Percentiles rank a stretch among this genome's conserved stretches.
Evolutionary conservation across 768 basidiomycete species (phyloP).

Genomic region (Multifurca ochricompacta): DNA sequence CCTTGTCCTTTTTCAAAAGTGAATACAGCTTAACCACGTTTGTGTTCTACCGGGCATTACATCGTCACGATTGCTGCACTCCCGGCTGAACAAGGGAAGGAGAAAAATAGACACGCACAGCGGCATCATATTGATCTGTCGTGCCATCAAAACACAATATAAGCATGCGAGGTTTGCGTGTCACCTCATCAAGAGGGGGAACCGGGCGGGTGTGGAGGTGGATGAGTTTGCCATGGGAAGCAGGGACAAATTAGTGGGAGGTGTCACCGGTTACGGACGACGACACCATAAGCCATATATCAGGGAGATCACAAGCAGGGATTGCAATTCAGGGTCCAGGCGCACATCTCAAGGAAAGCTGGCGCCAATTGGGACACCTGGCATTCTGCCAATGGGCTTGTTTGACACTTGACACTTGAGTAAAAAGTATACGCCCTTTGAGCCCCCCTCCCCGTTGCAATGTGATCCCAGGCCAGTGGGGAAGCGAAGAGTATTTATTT

Average conservation of each 20-base stretch:
- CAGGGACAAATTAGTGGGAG: neutral
- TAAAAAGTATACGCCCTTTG: neutral
- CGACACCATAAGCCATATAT: neutral
- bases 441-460: no score
- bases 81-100: neutral
- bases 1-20: conserved; percentile 32
- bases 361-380: neutral
- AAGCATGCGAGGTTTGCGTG: conserved; percentile 12
- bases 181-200: conserved; percentile 15
- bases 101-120: neutral
- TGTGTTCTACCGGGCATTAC: conserved; percentile 28
- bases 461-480: neutral
- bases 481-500: neutral
- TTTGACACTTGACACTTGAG: neutral
- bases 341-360: no score
- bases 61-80: neutral
- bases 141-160: conserved; percentile 22
- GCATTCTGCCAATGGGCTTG: neutral
- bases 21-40: conserved; percentile 35
- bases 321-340: no score
- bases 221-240: neutral
- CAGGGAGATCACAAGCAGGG: no score
- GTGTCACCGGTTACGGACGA: neutral
- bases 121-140: neutral
- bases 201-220: neutral